Percentiles rank a stretch among this genome's conserved stretches.
Conservation (phyloP, 306 rosid genomes). For the Dryas octopetala region DNA sequence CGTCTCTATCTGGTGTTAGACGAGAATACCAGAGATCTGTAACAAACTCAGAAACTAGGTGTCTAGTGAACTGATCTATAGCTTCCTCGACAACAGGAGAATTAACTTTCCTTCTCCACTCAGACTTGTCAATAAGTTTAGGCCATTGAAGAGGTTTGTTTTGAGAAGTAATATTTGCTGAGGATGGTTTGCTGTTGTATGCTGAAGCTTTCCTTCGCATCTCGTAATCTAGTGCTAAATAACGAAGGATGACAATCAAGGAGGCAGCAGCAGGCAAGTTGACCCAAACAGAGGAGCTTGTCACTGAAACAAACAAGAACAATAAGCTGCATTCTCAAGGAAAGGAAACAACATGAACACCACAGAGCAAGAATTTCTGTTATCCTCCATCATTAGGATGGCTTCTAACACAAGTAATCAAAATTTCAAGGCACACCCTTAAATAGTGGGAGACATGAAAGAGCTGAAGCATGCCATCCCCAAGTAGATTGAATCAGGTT, state of each 20-base stretch:
- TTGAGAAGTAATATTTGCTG: conserved; percentile 43
- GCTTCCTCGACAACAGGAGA: conserved; percentile 93
- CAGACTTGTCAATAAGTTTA: conserved; percentile 55
- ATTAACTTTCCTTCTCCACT: conserved; percentile 88
- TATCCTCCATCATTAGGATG: not conserved
- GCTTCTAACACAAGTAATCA: conserved; percentile 16
- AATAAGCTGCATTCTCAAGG: conserved; percentile 32
- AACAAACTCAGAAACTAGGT: conserved; percentile 91
- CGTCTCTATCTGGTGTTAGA: conserved; percentile 89
- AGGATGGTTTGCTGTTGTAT: conserved; percentile 62
- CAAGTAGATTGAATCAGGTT: not conserved
- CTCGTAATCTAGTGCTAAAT: conserved; percentile 79
- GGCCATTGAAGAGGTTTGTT: conserved; percentile 53
- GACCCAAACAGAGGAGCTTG: conserved; percentile 96
- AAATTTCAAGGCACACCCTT: not conserved
- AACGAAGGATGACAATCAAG: conserved; percentile 68
- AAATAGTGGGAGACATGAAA: too few species aligned
- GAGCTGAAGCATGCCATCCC: not conserved
- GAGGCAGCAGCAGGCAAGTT: conserved; percentile 95
- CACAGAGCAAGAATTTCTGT: conserved; percentile 5
- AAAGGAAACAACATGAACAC: conserved; percentile 16
- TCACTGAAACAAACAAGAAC: conserved; percentile 63
- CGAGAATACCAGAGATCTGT: conserved; percentile 91
- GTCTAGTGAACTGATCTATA: conserved; percentile 77
- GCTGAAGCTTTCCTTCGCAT: conserved; percentile 83